phyloP scores from a whole-genome alignment of 2,329 filamentous ascomycete species.

The Ascochyta koolunga region DNA sequence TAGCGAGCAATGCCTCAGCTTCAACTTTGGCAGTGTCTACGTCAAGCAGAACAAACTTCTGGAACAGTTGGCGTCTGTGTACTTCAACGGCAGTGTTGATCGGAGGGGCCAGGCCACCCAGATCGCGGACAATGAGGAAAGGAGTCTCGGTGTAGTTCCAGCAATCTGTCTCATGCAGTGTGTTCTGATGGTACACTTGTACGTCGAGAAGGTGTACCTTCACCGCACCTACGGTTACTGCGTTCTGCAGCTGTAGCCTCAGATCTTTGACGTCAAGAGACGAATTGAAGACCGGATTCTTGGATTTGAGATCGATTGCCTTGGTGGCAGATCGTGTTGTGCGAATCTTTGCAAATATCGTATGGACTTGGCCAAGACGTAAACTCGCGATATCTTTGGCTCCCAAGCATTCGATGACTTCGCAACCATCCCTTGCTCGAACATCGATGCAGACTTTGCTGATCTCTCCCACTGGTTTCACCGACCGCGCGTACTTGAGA shows the following conservation, averaged over 20 bases:
- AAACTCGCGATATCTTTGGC: slow-evolving; percentile 24
- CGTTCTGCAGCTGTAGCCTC: slow-evolving; percentile 30
- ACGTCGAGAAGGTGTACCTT: slow-evolving; percentile 35
- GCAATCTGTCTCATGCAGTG: slow-evolving; percentile 21
- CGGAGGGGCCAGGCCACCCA: slow-evolving; percentile 29
- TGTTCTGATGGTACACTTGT: slow-evolving; percentile 30
- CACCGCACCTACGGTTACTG: slow-evolving; percentile 21
- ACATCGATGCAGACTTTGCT: slow-evolving; percentile 30
- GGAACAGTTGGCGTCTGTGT: slow-evolving; percentile 33
- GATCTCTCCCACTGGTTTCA: slow-evolving; percentile 30
- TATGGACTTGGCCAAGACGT: slow-evolving; percentile 37
- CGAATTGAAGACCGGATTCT: slow-evolving; percentile 31
- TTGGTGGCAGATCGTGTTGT: slow-evolving; percentile 22
- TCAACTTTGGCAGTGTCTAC: slow-evolving; percentile 13
- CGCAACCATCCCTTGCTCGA: slow-evolving; percentile 31
- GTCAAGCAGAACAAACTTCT: slow-evolving; percentile 18
- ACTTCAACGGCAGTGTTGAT: slow-evolving; percentile 24
- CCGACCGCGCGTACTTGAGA: slow-evolving; percentile 32
- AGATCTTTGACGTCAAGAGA: slow-evolving; percentile 27
- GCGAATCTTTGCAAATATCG: slow-evolving; percentile 30
- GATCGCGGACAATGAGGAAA: slow-evolving; percentile 26
- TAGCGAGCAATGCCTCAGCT: slow-evolving; percentile 12
- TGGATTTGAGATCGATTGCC: slow-evolving; percentile 22
- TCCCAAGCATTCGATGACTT: slow-evolving; percentile 28
- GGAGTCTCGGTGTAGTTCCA: slow-evolving; percentile 38